Evolutionary conservation across 352 stramenopile species (phyloP).

Genomic region (Phytophthora ohioensis): DNA sequence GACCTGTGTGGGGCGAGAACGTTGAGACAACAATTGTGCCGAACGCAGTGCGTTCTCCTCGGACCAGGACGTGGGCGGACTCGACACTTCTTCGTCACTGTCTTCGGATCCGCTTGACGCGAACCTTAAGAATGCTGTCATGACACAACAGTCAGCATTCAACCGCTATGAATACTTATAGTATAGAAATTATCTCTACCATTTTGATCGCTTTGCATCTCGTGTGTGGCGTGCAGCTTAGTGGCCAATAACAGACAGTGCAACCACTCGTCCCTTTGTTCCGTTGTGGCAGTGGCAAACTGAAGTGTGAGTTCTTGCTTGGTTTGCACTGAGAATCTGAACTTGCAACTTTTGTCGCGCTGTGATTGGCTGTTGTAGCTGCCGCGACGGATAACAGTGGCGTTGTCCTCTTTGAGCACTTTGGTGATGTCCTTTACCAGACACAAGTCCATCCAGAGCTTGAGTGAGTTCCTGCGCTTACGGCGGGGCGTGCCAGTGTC

Average conservation of each 20-base stretch:
- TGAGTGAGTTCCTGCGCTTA: conserved; percentile 55
- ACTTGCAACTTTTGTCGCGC: conserved; percentile 18
- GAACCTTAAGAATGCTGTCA: conserved; percentile 60
- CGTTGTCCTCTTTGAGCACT: conserved; percentile 44
- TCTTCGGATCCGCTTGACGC: conserved; percentile 62
- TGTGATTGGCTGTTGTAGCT: conserved; percentile 32
- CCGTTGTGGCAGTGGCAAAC: conserved; percentile 44
- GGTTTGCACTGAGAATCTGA: conserved; percentile 51
- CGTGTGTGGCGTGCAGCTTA: conserved; percentile 35
- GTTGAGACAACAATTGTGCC: conserved; percentile 38
- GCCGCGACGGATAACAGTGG: conserved; percentile 15
- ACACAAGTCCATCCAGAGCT: conserved; percentile 62
- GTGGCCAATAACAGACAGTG: conserved; percentile 50
- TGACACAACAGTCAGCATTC: not conserved
- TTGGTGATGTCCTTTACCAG: conserved; percentile 41
- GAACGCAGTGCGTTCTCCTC: conserved; percentile 40
- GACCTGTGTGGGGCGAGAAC: conserved; percentile 40
- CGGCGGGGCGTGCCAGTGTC: conserved; percentile 47
- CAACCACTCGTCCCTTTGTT: conserved; percentile 58
- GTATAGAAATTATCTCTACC: conserved; percentile 6
- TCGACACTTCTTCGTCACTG: conserved; percentile 44
- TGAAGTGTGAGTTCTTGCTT: conserved; percentile 40
- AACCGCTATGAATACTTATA: too few species aligned
- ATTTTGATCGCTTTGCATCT: conserved; percentile 20
- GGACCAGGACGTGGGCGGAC: conserved; percentile 26